Base-by-base conservation (phyloP, 352 stramenopile species). In the Phytophthora gonapodyides region DNA sequence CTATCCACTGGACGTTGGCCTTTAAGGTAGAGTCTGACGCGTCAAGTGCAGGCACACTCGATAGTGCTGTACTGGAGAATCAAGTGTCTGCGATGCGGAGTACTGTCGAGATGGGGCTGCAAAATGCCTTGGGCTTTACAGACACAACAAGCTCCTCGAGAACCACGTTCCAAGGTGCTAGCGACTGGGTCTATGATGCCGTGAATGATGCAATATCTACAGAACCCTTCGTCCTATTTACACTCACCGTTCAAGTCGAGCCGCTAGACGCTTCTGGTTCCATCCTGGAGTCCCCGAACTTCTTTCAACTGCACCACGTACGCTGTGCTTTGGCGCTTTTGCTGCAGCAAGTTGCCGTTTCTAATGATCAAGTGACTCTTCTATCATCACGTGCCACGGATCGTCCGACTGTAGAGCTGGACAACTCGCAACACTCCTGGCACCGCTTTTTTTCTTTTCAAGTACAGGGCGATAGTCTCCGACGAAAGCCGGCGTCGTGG, bases 401-500 rank as follows among this genome's bases (percentile, higher is more conserved):
- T 16, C 9, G 17, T 2, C 10, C 33, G 10, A 37, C 24, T 0
- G 11, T 37, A 36, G 16, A 31, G 5, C 5, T 38, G 5, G 42
- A 49, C 30, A 43, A 35, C 5, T 15, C 30, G 19, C n/a, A 30
- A 6, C 19, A 37, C 11, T 21, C 30, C 1, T 71, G 35, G 48
- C 3, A 54, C 17, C 56, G 57, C 9, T 30, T 60, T 19, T 10
- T 61, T 16, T 30, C n/a, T 47, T 27, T 11, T 59, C 19, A 52
- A 50, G 21, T 71, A 62, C 55, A 42, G 17, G 56, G 51, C 17
- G 11, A 43, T 11, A 6, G 63, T 71, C 19, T 52, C 46, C 7
- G 63, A 71, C n/a, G 63, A 67, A 53, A 71, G 63, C 24, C 63
- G 67, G 48, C 57, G 63, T 1, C 45, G 46, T 17, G 63, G 49